These are phyloP conservation scores for Trichoderma sp. DNA, from an alignment of 2,329 filamentous ascomycete genomes.

Conservation along the genomic window DNA sequence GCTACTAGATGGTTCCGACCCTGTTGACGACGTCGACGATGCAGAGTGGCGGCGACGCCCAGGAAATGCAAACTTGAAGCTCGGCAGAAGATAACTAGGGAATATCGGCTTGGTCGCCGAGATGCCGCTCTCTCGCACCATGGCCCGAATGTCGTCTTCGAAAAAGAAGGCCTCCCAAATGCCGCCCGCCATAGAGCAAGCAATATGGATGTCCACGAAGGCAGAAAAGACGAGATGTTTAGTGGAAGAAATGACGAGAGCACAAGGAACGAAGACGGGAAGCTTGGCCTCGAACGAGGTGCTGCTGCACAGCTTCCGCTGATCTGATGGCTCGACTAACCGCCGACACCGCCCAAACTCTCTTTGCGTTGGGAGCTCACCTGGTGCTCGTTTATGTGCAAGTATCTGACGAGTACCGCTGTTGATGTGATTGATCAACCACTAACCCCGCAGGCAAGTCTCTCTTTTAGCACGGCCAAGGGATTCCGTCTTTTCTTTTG, in stretches of 20 bases:
- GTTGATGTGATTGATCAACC: not conserved
- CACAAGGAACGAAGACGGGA: not conserved
- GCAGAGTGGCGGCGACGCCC: conserved; percentile 40
- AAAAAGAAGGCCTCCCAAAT: conserved; percentile 10
- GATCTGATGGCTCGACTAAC: not conserved
- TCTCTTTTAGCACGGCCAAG: not conserved
- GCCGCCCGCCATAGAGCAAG: not conserved
- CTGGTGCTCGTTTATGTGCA: not conserved
- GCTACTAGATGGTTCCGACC: not conserved
- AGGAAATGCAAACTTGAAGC: conserved; percentile 46
- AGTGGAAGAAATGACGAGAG: not conserved
- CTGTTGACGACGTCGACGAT: conserved; percentile 25
- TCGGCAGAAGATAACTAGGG: conserved; percentile 52
- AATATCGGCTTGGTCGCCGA: conserved; percentile 46
- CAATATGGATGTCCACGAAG: not conserved
- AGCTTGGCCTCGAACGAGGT: not conserved
- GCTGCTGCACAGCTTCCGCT: not conserved
- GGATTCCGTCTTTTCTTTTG: not conserved
- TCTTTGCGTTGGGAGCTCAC: not conserved
- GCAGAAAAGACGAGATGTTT: not conserved
- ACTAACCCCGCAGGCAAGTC: conserved; percentile 6
- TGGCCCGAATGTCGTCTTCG: conserved; percentile 18
- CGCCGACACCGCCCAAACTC: conserved; percentile 16
- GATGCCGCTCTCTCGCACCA: conserved; percentile 39
- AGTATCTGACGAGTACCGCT: not conserved